A percentile compares a stretch with the other conserved stretches of the same genome.
phyloP scores from a whole-genome alignment of 163 green algal species.

The Coccomyxa subellipsoidea region DNA sequence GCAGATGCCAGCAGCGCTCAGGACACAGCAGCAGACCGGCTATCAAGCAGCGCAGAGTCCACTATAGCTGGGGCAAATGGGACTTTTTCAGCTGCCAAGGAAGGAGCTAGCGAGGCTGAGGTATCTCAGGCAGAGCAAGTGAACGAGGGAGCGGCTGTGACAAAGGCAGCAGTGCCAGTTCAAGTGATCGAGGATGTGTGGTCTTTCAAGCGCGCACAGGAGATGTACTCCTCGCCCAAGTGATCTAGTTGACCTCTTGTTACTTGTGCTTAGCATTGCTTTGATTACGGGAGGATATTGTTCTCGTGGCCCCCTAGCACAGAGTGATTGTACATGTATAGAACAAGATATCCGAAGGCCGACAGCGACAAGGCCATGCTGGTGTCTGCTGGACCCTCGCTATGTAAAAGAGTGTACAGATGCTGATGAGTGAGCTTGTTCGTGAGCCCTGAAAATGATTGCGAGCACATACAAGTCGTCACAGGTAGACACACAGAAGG shows the following conservation, averaged over 20 bases:
- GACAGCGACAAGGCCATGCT: too few species aligned
- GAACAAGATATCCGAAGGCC: too few species aligned
- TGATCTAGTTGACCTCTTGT: not conserved
- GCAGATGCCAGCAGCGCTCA: too few species aligned
- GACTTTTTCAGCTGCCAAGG: not conserved
- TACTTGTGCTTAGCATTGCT: not conserved
- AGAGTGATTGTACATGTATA: too few species aligned
- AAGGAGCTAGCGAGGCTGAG: not conserved
- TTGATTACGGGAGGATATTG: too few species aligned
- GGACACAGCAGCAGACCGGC: not conserved
- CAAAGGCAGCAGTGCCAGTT: not conserved
- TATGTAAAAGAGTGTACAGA: too few species aligned
- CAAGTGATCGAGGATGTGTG: slow-evolving; percentile 36
- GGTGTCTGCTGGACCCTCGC: too few species aligned
- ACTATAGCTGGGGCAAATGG: not conserved
- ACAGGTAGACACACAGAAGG: too few species aligned
- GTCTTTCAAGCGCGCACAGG: slow-evolving; percentile 40
- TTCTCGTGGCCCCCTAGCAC: too few species aligned
- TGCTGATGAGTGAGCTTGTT: too few species aligned
- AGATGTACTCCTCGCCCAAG: slow-evolving; percentile 21
- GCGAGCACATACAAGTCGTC: too few species aligned
- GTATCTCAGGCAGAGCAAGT: not conserved
- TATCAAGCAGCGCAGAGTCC: not conserved
- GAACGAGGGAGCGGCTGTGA: not conserved
- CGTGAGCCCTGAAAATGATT: too few species aligned